phyloP scores from a whole-genome alignment of 257 asterid species.

The Prunella vulgaris region DNA sequence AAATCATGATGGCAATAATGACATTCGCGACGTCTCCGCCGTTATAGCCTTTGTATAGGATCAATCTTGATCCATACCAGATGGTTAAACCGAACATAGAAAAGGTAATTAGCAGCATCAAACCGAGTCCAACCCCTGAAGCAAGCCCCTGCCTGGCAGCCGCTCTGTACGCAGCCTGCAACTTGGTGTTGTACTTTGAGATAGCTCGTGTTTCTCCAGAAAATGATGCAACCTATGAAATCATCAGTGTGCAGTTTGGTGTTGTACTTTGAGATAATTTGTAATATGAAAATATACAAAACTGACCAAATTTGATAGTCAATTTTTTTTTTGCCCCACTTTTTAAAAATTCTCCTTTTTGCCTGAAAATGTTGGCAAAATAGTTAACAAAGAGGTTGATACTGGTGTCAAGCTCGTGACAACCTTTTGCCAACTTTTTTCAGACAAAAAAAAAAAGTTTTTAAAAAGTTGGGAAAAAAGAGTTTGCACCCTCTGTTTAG shows the following conservation, averaged over 20 bases:
- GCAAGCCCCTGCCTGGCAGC: slow-evolving; percentile 49
- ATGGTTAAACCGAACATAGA: slow-evolving; percentile 52
- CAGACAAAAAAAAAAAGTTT: too few species aligned
- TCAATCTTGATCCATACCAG: slow-evolving; percentile 55
- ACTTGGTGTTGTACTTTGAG: slow-evolving; percentile 38
- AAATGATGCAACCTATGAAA: slow-evolving; percentile 60
- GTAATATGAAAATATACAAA: background rate
- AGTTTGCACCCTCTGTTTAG: too few species aligned
- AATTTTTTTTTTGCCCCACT: too few species aligned
- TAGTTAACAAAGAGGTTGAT: too few species aligned
- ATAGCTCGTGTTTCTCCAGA: slow-evolving; percentile 55
- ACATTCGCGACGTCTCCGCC: slow-evolving; percentile 56
- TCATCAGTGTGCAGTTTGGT: background rate
- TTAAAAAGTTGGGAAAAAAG: too few species aligned
- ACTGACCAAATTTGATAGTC: too few species aligned
- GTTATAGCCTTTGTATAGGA: slow-evolving; percentile 37
- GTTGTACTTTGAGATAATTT: background rate
- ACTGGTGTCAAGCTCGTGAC: too few species aligned
- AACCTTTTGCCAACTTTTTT: too few species aligned
- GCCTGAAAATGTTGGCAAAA: too few species aligned
- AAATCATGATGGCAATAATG: slow-evolving; percentile 52
- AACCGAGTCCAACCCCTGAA: slow-evolving; percentile 58
- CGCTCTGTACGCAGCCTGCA: slow-evolving; percentile 36
- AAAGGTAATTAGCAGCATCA: slow-evolving; percentile 30
- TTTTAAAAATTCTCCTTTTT: too few species aligned